Conservation (phyloP, 441 rosid species). For the Jatropha multifida region DNA sequence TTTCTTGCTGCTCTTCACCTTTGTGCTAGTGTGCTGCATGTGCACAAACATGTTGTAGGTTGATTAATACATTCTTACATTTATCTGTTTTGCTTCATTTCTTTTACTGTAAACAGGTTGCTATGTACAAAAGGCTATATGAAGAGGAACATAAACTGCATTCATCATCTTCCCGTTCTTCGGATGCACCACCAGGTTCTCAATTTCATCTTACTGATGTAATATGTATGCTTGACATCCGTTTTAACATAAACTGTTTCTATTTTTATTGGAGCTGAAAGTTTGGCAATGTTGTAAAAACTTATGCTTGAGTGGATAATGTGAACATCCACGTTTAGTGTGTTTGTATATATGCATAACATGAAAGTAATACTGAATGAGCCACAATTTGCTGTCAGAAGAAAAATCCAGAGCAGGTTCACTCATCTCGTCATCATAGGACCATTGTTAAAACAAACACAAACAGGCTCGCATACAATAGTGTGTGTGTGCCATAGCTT, state of each 20-base stretch:
- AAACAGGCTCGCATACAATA: too few relatives aligned
- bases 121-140: conserved; percentile 89
- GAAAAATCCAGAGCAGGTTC: too few relatives aligned
- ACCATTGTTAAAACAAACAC: not conserved
- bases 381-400: not conserved
- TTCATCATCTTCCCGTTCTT: conserved; percentile 44
- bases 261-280: not conserved
- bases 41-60: not conserved
- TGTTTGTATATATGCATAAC: not conserved
- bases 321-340: not conserved
- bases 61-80: not conserved
- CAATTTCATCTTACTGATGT: conserved; percentile 1
- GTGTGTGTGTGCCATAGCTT: not conserved
- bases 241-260: not conserved
- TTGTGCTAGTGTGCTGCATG: not conserved
- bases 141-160: conserved; percentile 88
- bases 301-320: not conserved
- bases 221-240: conserved; percentile 2
- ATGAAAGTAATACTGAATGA: not conserved
- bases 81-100: conserved; percentile 1
- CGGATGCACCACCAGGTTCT: conserved; percentile 57
- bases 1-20: conserved; percentile 1
- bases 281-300: not conserved
- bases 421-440: not conserved
- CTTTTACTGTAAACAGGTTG: conserved; percentile 52